Evolutionary conservation across 176 grass and related monocot species (phyloP).

Genomic region (Miscanthus lutarioriparius): DNA sequence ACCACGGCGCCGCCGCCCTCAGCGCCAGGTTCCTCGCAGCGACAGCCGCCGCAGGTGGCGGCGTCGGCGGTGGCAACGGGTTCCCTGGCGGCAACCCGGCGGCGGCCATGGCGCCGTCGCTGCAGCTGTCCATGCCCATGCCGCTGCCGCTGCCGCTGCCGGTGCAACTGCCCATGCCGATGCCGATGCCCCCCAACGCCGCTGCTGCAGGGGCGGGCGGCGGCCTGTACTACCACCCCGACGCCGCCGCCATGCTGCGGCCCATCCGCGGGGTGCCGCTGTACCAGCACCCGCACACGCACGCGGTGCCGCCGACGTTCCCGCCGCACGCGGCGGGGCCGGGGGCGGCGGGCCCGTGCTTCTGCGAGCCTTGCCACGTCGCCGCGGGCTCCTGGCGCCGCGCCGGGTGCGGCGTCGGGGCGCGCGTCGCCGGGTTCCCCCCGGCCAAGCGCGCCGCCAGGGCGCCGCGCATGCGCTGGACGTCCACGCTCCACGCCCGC

Average conservation of each 20-base stretch:
- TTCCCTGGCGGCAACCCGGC: neutral
- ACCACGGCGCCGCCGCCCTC: constrained; percentile 9
- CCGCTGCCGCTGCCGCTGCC: constrained; percentile 22
- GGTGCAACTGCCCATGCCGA: constrained; percentile 11
- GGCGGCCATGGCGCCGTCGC: constrained; percentile 29
- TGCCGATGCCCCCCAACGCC: constrained; percentile 14
- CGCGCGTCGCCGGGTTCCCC: constrained; percentile 9
- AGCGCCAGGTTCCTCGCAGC: constrained; percentile 46
- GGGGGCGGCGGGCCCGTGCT: constrained; percentile 29
- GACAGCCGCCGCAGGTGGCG: neutral
- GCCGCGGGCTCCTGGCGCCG: constrained; percentile 24
- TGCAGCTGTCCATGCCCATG: constrained; percentile 28
- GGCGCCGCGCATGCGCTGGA: constrained; percentile 92
- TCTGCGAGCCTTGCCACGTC: constrained; percentile 46
- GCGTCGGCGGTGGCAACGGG: neutral
- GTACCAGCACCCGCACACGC: constrained; percentile 53
- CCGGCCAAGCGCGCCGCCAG: constrained; percentile 58
- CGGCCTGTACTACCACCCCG: constrained; percentile 34
- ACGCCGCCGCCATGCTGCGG: constrained; percentile 18
- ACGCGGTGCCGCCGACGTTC: constrained; percentile 10
- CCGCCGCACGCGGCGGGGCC: neutral
- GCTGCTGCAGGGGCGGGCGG: neutral
- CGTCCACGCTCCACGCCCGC: constrained; percentile 75
- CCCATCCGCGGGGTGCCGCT: constrained; percentile 77
- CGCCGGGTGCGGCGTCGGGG: constrained; percentile 31